Conservation (phyloP, 805 yeast species). For the Komagataella ulmi region DNA sequence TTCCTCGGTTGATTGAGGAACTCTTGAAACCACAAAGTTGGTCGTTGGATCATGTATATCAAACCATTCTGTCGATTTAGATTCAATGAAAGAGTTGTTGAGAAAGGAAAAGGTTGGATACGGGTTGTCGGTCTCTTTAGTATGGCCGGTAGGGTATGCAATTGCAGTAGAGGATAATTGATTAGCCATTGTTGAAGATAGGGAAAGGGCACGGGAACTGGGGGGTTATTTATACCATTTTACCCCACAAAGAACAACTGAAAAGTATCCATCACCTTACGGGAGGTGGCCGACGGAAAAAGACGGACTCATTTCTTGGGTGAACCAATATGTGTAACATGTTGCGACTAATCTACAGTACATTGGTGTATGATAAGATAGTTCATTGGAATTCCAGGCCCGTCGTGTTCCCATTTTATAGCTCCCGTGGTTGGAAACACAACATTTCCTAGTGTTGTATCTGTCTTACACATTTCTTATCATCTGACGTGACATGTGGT, state of each 20-base stretch:
- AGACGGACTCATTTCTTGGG: background rate
- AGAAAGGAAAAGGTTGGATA: constrained; percentile 36
- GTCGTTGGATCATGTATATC: constrained; percentile 73
- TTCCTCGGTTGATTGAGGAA: constrained; percentile 57
- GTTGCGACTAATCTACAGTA: too few relatives aligned
- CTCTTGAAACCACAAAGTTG: constrained; percentile 46
- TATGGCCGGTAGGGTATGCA: constrained; percentile 28
- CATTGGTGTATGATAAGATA: too few relatives aligned
- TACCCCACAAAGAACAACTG: background rate
- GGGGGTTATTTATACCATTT: background rate
- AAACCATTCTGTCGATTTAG: constrained; percentile 43
- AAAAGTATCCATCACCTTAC: background rate
- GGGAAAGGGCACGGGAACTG: background rate
- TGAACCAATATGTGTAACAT: background rate
- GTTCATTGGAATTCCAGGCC: background rate
- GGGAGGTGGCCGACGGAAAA: background rate
- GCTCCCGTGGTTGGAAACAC: background rate
- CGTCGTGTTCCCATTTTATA: background rate
- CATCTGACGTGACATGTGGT: background rate
- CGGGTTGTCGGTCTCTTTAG: constrained; percentile 22
- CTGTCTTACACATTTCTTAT: background rate
- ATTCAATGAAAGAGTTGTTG: constrained; percentile 35
- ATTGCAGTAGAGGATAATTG: constrained; percentile 20
- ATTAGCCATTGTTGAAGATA: background rate
- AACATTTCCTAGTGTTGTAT: background rate